Percentiles rank a stretch among this genome's conserved stretches.
Conservation (phyloP, 176 grass and related monocot genomes). For the Typha latifolia region DNA sequence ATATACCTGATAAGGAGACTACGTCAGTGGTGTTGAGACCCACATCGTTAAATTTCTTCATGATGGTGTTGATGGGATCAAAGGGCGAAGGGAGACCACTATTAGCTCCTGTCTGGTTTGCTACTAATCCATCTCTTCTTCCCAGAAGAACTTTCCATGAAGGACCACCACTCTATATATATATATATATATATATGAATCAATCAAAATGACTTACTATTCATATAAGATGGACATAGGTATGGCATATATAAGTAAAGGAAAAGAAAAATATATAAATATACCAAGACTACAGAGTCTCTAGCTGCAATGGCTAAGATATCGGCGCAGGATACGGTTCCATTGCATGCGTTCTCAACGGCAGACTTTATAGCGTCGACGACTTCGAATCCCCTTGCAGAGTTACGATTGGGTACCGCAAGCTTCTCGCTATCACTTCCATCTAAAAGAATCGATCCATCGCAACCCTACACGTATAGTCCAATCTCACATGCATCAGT, state of each 20-base stretch:
- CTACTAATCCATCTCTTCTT: constrained; percentile 48
- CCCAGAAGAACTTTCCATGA: constrained; percentile 42
- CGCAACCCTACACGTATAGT: constrained; percentile 36
- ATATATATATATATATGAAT: not conserved
- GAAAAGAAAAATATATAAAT: not conserved
- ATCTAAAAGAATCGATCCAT: constrained; percentile 71
- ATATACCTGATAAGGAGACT: constrained; percentile 55
- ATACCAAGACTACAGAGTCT: constrained; percentile 49
- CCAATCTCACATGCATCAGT: not conserved
- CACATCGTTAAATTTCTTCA: constrained; percentile 28
- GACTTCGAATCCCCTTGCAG: constrained; percentile 56
- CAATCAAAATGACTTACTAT: not conserved
- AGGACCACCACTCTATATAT: constrained; percentile 47
- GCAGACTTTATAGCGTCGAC: constrained; percentile 71
- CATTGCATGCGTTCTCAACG: constrained; percentile 45
- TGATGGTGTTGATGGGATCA: constrained; percentile 27
- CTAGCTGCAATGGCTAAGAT: constrained; percentile 47
- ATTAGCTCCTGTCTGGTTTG: constrained; percentile 61
- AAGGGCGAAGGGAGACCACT: constrained; percentile 43
- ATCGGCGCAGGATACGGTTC: constrained; percentile 65
- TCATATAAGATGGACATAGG: not conserved
- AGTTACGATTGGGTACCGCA: constrained; percentile 52
- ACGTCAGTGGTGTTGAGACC: constrained; percentile 60
- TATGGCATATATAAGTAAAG: not conserved
- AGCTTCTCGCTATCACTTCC: constrained; percentile 57